These are phyloP conservation scores for Ogataea minuta DNA, from an alignment of 805 yeast genomes.

Conservation along the genomic window DNA sequence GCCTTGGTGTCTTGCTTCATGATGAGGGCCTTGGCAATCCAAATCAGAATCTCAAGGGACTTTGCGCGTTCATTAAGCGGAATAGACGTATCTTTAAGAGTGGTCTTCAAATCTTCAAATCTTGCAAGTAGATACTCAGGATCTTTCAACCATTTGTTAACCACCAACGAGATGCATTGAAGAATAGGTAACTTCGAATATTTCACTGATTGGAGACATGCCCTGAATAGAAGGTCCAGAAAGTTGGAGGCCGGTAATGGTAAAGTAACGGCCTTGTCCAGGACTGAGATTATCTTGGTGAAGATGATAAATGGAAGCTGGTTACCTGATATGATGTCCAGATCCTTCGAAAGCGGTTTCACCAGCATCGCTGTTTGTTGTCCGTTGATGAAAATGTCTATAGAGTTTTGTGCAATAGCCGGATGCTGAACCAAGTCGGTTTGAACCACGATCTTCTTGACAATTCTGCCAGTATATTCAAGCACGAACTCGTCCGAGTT, in stretches of 20 bases:
- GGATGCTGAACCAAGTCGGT: slow-evolving; percentile 46
- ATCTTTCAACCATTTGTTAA: slow-evolving; percentile 52
- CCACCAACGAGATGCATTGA: slow-evolving; percentile 50
- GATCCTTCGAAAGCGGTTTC: slow-evolving; percentile 16
- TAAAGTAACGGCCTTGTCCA: slow-evolving; percentile 43
- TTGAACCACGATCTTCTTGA: slow-evolving; percentile 41
- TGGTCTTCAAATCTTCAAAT: slow-evolving; percentile 6
- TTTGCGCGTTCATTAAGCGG: slow-evolving; percentile 18
- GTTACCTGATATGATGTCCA: slow-evolving; percentile 29
- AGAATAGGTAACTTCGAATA: slow-evolving; percentile 52
- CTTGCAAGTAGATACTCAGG: slow-evolving; percentile 14
- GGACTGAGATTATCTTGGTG: slow-evolving; percentile 48
- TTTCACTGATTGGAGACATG: slow-evolving; percentile 21
- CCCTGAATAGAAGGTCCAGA: slow-evolving; percentile 16
- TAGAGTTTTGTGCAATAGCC: slow-evolving; percentile 38
- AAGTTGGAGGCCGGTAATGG: slow-evolving; percentile 20
- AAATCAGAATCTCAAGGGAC: slow-evolving; percentile 54
- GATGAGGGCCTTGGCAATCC: slow-evolving; percentile 73
- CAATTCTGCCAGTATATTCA: slow-evolving; percentile 41
- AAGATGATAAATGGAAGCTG: slow-evolving; percentile 39
- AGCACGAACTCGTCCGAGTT: slow-evolving; percentile 28
- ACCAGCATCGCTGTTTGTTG: slow-evolving; percentile 14
- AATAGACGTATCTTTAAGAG: not conserved
- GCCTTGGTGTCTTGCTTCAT: slow-evolving; percentile 50
- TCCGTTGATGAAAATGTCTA: slow-evolving; percentile 36